Conservation (phyloP, 1,284 basidiomycete species). For the Melampsora allii-populina region DNA sequence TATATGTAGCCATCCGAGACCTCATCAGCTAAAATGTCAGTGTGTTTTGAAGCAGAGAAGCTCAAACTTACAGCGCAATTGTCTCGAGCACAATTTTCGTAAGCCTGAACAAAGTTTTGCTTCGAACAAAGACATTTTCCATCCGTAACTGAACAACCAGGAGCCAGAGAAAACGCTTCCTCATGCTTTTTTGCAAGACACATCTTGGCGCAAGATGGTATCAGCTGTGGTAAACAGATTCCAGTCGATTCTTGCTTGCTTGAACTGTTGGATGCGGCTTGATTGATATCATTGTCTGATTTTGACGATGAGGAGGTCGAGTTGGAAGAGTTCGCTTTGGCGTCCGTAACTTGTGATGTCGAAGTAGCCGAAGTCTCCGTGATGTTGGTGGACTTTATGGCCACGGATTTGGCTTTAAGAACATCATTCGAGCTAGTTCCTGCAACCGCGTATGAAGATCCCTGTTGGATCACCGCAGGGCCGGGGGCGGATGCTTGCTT, state of each 20-base stretch:
- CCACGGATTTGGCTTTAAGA: background rate
- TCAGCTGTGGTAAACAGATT: background rate
- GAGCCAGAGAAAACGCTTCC: background rate
- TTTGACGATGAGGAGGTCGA: background rate
- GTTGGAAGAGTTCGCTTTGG: too few species aligned
- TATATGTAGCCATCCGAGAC: too few species aligned
- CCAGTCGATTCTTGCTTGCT: background rate
- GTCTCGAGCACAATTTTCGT: background rate
- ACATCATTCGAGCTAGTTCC: background rate
- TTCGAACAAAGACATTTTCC: constrained; percentile 1
- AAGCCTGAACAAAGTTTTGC: background rate
- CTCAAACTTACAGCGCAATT: background rate
- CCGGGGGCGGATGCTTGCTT: constrained; percentile 2
- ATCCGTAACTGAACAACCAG: constrained; percentile 1
- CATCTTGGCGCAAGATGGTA: background rate
- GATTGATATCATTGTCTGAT: background rate
- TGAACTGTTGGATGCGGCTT: background rate
- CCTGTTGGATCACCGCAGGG: background rate
- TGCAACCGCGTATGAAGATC: background rate
- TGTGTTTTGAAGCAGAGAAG: background rate
- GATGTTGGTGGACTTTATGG: background rate
- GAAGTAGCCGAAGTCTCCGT: background rate
- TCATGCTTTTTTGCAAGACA: constrained; percentile 2
- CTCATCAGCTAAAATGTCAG: too few species aligned
- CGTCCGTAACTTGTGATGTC: background rate